Evolutionary conservation across 345 rosid species (phyloP), one percentile per base, ranked within the genome.

Genomic region (Corchorus capsularis): DNA sequence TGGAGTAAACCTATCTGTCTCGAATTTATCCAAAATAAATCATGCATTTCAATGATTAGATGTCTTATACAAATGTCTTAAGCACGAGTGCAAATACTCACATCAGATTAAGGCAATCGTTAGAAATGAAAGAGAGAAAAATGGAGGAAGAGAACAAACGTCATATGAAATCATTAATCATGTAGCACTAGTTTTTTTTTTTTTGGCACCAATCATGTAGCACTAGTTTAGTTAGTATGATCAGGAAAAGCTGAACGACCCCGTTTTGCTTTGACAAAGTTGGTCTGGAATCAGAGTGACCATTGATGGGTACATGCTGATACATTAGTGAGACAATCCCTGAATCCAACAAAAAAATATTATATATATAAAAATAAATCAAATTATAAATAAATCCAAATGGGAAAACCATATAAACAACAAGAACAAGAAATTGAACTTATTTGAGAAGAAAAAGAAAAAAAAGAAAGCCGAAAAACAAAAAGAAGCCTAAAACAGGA

Each of bases 401-500:
- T 20, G 75, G 32, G 78, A 72, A 79, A 70, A 72, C 77, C 49
- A 63, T 20, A 55, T 13, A 27, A 27, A 27, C 27, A 27, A 27
- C 1, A 27, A 27, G 27, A 27, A 43, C 6, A 49, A 37, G 22
- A 43, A 27, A 63, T 65, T 63, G 6, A 52, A 46, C 20, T 61
- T 74, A 75, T 70, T 49, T 63, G 74, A 17, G 8, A 8, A 10
- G 4, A 74, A 45, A 49, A 68, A 15, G 20, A 17, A 19, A 62
- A 35, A 46, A 50, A 73, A 75, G 61, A 73, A 53, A 72, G 57
- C 80, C 50, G 43, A 73, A 79, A 87, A 83, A 85, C 83, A 88
- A 84, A 90, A 85, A 81, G 82, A 83, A 81, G 34, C 72, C 65
- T 22, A 55, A 39, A 86, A 83, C 82, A 86, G 79, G 75, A 68